Evolutionary conservation across 2,329 filamentous ascomycete genomes (phyloP).

Genomic region (Phialophora expanda): DNA sequence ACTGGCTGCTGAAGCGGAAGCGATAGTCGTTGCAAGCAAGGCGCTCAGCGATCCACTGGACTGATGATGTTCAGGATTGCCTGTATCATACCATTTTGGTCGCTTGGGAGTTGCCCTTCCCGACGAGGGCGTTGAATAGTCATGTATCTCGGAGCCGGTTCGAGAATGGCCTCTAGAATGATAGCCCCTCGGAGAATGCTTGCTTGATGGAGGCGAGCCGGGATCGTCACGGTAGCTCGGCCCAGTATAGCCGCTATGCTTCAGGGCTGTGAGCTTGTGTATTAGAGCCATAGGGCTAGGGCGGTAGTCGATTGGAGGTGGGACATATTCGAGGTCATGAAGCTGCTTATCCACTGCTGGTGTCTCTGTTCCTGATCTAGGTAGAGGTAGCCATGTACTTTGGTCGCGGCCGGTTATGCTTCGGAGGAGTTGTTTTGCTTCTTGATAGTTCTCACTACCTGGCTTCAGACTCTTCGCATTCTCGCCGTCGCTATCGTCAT

Average conservation of each 20-base stretch:
- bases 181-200: conserved; percentile 4
- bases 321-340: conserved; percentile 37
- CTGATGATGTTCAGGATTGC: conserved; percentile 18
- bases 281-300: conserved; percentile 35
- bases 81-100: conserved; percentile 41
- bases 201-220: not conserved
- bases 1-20: conserved; percentile 23
- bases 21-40: conserved; percentile 28
- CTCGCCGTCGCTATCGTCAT: conserved; percentile 33
- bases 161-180: conserved; percentile 21
- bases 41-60: conserved; percentile 30
- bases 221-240: conserved; percentile 26
- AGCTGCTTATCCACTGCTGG: conserved; percentile 33
- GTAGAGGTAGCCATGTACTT: conserved; percentile 20
- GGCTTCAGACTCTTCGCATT: conserved; percentile 28
- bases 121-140: conserved; percentile 28
- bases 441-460: conserved; percentile 33
- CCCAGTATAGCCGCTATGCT: conserved; percentile 20
- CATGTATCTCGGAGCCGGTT: conserved; percentile 17
- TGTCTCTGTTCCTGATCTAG: conserved; percentile 34
- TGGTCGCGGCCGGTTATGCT: conserved; percentile 29
- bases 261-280: conserved; percentile 31
- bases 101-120: conserved; percentile 37
- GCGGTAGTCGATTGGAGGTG: conserved; percentile 36
- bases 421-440: conserved; percentile 33